Conservation (phyloP, 2,329 filamentous ascomycete genomes). For the Coniochaeta pulveracea region DNA sequence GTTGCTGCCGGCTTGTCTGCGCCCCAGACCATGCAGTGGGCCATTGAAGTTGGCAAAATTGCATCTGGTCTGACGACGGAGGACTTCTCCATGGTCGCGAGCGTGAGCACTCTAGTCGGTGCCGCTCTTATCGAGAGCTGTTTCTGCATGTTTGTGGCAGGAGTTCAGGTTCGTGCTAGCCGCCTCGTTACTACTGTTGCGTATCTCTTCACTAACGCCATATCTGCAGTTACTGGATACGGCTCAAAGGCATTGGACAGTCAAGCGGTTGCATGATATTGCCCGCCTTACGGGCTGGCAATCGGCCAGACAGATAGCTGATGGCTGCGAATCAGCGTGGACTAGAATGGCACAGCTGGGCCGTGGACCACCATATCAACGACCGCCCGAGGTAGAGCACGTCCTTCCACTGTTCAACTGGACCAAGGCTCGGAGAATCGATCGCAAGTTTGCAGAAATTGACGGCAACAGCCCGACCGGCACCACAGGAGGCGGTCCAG, state of each 20-base stretch:
- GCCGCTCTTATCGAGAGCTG: conserved; percentile 73
- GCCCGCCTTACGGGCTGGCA: conserved; percentile 79
- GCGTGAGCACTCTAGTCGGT: conserved; percentile 67
- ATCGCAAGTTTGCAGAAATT: conserved; percentile 37
- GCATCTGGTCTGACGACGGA: conserved; percentile 57
- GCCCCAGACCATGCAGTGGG: conserved; percentile 56
- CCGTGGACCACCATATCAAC: conserved; percentile 62
- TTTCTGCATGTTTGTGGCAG: conserved; percentile 79
- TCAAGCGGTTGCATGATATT: conserved; percentile 64
- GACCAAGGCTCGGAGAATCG: conserved; percentile 38
- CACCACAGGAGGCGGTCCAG: too few species aligned
- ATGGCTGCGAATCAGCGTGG: conserved; percentile 80
- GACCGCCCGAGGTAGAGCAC: conserved; percentile 26
- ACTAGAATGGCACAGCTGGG: conserved; percentile 60
- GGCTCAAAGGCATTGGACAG: conserved; percentile 65
- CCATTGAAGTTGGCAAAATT: conserved; percentile 69
- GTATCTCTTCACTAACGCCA: background rate
- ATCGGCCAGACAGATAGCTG: conserved; percentile 68
- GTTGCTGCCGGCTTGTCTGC: conserved; percentile 73
- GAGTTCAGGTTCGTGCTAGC: conserved; percentile 56
- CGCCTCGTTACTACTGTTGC: too few species aligned
- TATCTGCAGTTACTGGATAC: conserved; percentile 53
- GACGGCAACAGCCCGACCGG: conserved; percentile 26
- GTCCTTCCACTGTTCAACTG: conserved; percentile 29
- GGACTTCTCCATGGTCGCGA: conserved; percentile 35